Evolutionary conservation across 169 alveolate genomes (phyloP), one percentile per base, ranked within the genome.

Genomic region (Neospora caninum): DNA sequence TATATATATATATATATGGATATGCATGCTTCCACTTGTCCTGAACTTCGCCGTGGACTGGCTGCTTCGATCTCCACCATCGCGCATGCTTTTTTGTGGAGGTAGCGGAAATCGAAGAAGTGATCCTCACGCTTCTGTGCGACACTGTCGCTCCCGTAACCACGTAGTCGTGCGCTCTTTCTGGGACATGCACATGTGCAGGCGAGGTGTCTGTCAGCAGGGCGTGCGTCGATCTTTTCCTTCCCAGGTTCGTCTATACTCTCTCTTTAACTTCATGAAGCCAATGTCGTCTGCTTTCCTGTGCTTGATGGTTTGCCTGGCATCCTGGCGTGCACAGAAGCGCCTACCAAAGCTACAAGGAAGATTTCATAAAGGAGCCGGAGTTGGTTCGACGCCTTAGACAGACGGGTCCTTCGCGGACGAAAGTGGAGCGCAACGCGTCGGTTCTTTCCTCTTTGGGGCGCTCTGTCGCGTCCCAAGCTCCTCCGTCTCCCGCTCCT

Each of bases 341-440:
- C 31, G 95, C 93, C 39, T 93, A 93, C 84, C 93, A 93, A 41
- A 64, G 89, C 9, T 87, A 87, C 93, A 93, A 88, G 84, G 93
- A 88, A 22, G 95, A 93, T 34, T 93, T 93, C 84, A 84, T 93
- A 38, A 91, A 91, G 4, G 95, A 93, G 70, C 95, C 95, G 38
- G 95, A 93, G 93, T 88, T 91, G 31, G 95, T 93, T 88, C 92
- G 91, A 0, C 95, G 95, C 80, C 84, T 93, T 38, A 83, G 95
- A 42, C 93, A 69, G 67, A 39, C 58, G n/a, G 43, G 73, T 64
- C 73, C 39, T 20, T n/a, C 86, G 10, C 31, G 49, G 2, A 2
- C 86, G 39, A 49, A 49, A 49, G 22, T 0, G 45, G 86, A 78
- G 20, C 7, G 86, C 45, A 43, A 18, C 22, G 22, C 45, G 39